A percentile compares a stretch with the other conserved stretches of the same genome.
Evolutionary conservation across 2,329 filamentous ascomycete species (phyloP).

Genomic region (Fusarium tupiense): DNA sequence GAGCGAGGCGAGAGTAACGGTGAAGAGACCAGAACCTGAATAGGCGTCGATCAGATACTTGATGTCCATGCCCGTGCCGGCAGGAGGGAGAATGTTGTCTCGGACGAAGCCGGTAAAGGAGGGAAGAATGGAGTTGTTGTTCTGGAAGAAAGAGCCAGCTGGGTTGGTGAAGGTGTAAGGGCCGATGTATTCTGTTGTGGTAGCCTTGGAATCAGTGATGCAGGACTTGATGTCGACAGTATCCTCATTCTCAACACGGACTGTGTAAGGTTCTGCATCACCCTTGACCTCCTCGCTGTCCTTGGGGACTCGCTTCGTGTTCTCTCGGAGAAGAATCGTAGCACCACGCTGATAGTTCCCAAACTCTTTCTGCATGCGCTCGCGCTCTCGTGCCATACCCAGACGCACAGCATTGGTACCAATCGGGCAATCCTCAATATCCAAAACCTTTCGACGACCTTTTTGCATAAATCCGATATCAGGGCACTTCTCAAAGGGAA

Average conservation of each 20-base stretch:
- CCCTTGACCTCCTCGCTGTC: constrained; percentile 44
- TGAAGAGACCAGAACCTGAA: constrained; percentile 97
- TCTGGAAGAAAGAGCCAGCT: constrained; percentile 97
- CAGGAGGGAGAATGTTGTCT: constrained; percentile 73
- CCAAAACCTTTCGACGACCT: constrained; percentile 80
- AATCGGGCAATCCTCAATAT: constrained; percentile 98
- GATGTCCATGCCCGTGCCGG: constrained; percentile 56
- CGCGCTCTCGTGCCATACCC: constrained; percentile 83
- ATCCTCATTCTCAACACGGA: constrained; percentile 61
- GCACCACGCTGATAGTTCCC: constrained; percentile 80
- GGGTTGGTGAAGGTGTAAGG: constrained; percentile 88
- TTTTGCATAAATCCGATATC: constrained; percentile 92
- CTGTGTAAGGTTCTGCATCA: constrained; percentile 47
- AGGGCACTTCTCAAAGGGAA: constrained; percentile 70
- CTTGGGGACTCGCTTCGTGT: constrained; percentile 74
- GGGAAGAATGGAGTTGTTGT: constrained; percentile 97
- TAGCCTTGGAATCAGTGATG: constrained; percentile 85
- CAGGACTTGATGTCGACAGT: constrained; percentile 86
- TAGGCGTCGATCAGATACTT: constrained; percentile 97
- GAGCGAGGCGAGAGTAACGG: constrained; percentile 85
- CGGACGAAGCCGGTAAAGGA: constrained; percentile 89
- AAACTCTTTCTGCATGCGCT: constrained; percentile 76
- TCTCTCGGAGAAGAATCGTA: constrained; percentile 89
- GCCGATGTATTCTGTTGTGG: constrained; percentile 87
- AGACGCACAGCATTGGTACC: constrained; percentile 85